Conservation (phyloP, 176 grass and related monocot genomes). For the Bothriochloa decipiens region DNA sequence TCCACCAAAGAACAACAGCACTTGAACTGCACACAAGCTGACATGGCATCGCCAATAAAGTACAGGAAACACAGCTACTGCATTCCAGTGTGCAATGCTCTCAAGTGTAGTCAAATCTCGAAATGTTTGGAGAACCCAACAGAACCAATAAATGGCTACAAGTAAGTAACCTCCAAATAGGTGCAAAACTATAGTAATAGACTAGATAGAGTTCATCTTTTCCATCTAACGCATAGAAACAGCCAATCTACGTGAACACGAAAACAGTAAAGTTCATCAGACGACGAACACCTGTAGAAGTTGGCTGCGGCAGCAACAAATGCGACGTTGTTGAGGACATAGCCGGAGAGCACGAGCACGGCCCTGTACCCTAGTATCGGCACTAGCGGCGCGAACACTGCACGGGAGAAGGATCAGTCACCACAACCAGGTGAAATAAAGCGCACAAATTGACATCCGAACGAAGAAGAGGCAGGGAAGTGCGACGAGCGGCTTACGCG, state of each 20-base stretch:
- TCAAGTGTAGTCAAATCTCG: not conserved
- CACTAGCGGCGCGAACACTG: constrained; percentile 72
- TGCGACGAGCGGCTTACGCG: constrained; percentile 42
- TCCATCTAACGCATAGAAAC: constrained; percentile 8
- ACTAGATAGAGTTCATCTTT: no score
- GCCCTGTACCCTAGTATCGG: constrained; percentile 70
- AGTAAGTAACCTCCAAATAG: not conserved
- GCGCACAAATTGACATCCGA: not conserved
- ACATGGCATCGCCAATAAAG: not conserved
- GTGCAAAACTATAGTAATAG: not conserved
- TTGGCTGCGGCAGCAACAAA: constrained; percentile 64
- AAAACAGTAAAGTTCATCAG: not conserved
- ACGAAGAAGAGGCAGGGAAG: not conserved
- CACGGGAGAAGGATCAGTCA: not conserved
- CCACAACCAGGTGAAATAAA: constrained; percentile 46
- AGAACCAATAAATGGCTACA: not conserved
- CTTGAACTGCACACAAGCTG: not conserved
- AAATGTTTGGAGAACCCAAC: not conserved
- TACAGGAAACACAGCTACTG: not conserved
- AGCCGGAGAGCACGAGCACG: constrained; percentile 67
- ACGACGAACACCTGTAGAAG: constrained; percentile 72
- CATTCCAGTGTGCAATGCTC: not conserved
- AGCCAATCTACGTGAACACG: not conserved
- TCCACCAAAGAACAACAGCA: not conserved
- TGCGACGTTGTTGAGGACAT: constrained; percentile 64